Base-by-base conservation (phyloP, 2,329 filamentous ascomycete species). In the Aspergillus sp. region DNA sequence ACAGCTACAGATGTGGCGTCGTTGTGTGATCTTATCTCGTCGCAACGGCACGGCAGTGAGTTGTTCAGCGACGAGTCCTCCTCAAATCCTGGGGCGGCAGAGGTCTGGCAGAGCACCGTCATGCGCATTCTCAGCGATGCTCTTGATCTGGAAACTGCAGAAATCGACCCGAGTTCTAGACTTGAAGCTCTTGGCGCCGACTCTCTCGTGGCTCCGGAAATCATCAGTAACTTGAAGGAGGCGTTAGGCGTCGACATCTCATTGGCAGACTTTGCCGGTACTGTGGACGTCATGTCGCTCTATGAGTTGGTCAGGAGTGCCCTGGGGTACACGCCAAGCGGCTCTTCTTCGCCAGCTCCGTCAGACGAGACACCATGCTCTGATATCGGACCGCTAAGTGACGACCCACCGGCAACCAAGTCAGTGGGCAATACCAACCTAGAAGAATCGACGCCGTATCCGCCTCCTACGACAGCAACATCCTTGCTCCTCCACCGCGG, bases 131-230 rank as follows among this genome's bases (percentile, higher is more conserved):
- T 57, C 6, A 50, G 55, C 50, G 11, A 24, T 7, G 42, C 49
- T 32, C 36, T 49, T 20, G 55, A 54, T 6, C 6, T 46, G 2
- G 36, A 50, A 10, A 18, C 26, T 11, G 45, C 29, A 20, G 53
- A 59, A 3, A 47, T 59, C 18, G 32, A 29, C 2, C 24, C 6
- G 2, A n/a, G 18, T 3, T n/a, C 20, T 2, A 26, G 14, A 16
- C 32, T 60, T n/a, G 55, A 36, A 3, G 46, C 52, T 14, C 29
- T 57, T 2, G 58, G 58, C 3, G 32, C 68, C 16, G 69, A 71
- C 54, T 71, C 69, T 1, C 57, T 71, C 14, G 63, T 71, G 58
- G 46, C 45, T n/a, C 63, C 66, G 36, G 67, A 71, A 54, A 47
- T 71, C 1, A 12, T 60, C 2, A 36, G 42, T 18, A 63, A 69